A percentile compares a stretch with the other conserved stretches of the same genome.
phyloP scores from a whole-genome alignment of 257 asterid genomes.

The Ilex asprella region DNA sequence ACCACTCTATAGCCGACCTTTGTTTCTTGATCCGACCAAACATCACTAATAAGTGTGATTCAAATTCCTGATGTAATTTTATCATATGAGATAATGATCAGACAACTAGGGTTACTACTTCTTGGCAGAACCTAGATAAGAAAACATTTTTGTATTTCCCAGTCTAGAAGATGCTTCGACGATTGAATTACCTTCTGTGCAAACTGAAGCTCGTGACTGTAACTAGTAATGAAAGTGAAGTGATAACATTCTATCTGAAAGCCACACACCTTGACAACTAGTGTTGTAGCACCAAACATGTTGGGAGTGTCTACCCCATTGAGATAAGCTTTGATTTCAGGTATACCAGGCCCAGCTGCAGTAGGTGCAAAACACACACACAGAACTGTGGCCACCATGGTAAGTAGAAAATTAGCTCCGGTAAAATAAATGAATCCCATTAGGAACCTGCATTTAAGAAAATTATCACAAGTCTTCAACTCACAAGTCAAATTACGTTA shows the following conservation, averaged over 20 bases:
- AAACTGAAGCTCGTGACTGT: no score
- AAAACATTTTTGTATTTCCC: not conserved
- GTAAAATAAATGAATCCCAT: constrained; percentile 52
- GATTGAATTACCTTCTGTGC: not conserved
- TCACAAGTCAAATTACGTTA: constrained; percentile 9
- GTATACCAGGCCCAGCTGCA: constrained; percentile 95
- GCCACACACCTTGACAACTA: constrained; percentile 63
- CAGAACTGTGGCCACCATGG: constrained; percentile 60
- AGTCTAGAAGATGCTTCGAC: not conserved
- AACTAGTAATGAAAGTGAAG: not conserved
- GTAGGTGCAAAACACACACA: constrained; percentile 83
- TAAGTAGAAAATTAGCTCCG: constrained; percentile 47
- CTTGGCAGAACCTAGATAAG: not conserved
- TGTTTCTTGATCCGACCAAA: no score
- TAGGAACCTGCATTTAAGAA: constrained; percentile 54
- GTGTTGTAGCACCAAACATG: constrained; percentile 80
- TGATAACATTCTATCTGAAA: not conserved
- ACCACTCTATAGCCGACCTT: no score
- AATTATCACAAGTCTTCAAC: constrained; percentile 4
- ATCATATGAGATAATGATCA: no score
- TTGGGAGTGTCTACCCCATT: constrained; percentile 90
- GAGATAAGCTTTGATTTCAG: constrained; percentile 88
- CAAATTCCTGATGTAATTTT: not conserved
- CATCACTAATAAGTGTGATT: not conserved
- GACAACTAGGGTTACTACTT: not conserved